phyloP scores from a whole-genome alignment of 371 early-diverging fungal genomes.

The Mycotypha africana region DNA sequence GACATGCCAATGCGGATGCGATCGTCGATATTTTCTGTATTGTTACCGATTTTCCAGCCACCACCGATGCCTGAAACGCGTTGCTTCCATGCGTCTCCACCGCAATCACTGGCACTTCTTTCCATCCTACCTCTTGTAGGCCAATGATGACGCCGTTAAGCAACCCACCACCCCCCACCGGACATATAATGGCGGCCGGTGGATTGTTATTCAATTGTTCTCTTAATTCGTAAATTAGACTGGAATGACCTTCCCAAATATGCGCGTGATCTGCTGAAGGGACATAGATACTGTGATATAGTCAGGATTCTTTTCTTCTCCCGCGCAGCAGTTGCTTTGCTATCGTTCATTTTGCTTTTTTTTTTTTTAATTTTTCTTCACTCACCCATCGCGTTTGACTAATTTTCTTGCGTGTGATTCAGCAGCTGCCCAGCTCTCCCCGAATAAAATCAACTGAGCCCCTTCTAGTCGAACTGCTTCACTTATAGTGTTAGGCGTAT shows the following conservation, averaged over 20 bases:
- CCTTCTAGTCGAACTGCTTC: constrained; percentile 57
- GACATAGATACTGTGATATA: constrained; percentile 47
- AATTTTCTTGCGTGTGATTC: constrained; percentile 48
- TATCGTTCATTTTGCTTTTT: not conserved
- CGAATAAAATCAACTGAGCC: constrained; percentile 50
- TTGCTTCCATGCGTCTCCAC: constrained; percentile 73
- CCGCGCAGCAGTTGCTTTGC: not conserved
- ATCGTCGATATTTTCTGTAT: constrained; percentile 51
- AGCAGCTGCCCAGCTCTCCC: constrained; percentile 55
- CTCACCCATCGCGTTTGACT: constrained; percentile 47
- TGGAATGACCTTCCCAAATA: constrained; percentile 59
- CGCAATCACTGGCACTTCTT: constrained; percentile 62
- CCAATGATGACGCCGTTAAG: constrained; percentile 66
- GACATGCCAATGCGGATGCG: constrained; percentile 50
- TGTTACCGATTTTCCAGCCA: constrained; percentile 51
- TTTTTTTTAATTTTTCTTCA: not conserved
- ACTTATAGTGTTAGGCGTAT: constrained; percentile 43
- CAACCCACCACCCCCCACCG: constrained; percentile 71
- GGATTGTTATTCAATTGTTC: constrained; percentile 50
- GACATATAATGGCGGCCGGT: constrained; percentile 62
- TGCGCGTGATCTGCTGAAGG: constrained; percentile 60
- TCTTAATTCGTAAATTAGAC: constrained; percentile 60
- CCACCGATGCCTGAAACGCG: constrained; percentile 62
- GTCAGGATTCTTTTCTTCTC: no score
- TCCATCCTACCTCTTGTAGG: constrained; percentile 55